Base-by-base conservation (phyloP, 441 rosid species). In the Rhodomyrtus psidioides region DNA sequence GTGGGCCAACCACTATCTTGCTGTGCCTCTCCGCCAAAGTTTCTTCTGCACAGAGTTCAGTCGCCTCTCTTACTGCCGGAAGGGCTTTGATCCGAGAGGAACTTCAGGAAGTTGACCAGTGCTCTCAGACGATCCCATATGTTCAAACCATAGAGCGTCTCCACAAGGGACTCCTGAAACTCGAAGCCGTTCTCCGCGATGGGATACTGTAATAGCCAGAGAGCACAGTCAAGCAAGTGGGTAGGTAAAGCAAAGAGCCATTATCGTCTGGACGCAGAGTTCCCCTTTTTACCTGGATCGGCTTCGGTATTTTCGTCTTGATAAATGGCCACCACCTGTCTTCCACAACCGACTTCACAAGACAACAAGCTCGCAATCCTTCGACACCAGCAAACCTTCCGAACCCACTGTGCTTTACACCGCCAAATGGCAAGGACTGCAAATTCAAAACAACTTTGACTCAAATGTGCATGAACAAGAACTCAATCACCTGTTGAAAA, bases 371-470 rank as follows among this genome's bases (percentile, higher is more conserved):
- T 89, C 98, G 92, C 86, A 96, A 87, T 58, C 99, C 99, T 93
- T 97, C 99, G 44, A 97, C 86, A 4, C 99, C 99, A 28, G 97
- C 99, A 90, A 97, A 97, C 79, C 99, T 87, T 70, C 99, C 99
- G 87, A 95, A 97, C 84, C 99, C 99, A 84, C 99, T 97, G 87
- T 97, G 96, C 84, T 96, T 97, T 57, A 94, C 96, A 58, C 99
- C 99, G 85, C 99, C 99, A 90, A 97, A 96, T 53, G 99, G 99
- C 87, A 97, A 90, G 56, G 99, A 97, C 99, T 97, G 94, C 26
- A 53, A 42, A 55, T 53, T 82, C 16, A 55, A 53, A 82, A 82
- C 6, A 4, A 30, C 16, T 53, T 56, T 34, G 44, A 21, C 83
- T 82, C 30, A 51, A 51, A 82, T 44, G 16, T 24, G 21, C 84